Evolutionary conservation across 352 stramenopile genomes (phyloP).

Genomic region (Phytophthora constricta): DNA sequence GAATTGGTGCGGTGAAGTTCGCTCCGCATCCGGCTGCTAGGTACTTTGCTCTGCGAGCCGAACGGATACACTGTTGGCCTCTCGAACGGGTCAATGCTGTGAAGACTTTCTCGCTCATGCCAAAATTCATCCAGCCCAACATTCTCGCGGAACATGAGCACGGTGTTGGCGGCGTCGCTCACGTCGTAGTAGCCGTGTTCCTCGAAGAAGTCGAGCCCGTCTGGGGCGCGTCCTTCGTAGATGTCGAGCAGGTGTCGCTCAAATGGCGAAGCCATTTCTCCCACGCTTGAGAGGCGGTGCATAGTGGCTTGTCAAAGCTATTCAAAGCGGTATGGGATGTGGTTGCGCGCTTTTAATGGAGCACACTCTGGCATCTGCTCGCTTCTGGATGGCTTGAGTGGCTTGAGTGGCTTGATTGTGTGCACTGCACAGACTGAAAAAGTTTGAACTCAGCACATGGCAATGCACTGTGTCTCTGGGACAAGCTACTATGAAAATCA

Average conservation of each 20-base stretch:
- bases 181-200: conserved; percentile 82
- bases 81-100: conserved; percentile 30
- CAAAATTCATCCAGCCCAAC: conserved; percentile 72
- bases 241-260: conserved; percentile 66
- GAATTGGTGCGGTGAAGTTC: conserved; percentile 33
- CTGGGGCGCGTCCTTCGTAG: conserved; percentile 51
- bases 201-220: conserved; percentile 77
- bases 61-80: conserved; percentile 41
- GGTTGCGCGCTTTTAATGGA: conserved; percentile 27
- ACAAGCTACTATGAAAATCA: conserved; percentile 9
- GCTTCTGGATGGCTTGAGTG: conserved; percentile 4
- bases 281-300: conserved; percentile 13
- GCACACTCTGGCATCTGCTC: conserved; percentile 21
- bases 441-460: conserved; percentile 25
- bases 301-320: conserved; percentile 5
- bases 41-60: conserved; percentile 35
- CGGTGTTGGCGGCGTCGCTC: conserved; percentile 70
- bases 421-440: conserved; percentile 27
- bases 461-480: conserved; percentile 5
- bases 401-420: conserved; percentile 9
- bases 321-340: conserved; percentile 20
- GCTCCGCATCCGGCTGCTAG: conserved; percentile 38
- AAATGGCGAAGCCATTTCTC: conserved; percentile 49
- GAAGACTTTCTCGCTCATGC: conserved; percentile 52
- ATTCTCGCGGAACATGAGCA: conserved; percentile 80